Base-by-base conservation (phyloP, 1,284 basidiomycete genomes). In the Puccinia hordei region DNA sequence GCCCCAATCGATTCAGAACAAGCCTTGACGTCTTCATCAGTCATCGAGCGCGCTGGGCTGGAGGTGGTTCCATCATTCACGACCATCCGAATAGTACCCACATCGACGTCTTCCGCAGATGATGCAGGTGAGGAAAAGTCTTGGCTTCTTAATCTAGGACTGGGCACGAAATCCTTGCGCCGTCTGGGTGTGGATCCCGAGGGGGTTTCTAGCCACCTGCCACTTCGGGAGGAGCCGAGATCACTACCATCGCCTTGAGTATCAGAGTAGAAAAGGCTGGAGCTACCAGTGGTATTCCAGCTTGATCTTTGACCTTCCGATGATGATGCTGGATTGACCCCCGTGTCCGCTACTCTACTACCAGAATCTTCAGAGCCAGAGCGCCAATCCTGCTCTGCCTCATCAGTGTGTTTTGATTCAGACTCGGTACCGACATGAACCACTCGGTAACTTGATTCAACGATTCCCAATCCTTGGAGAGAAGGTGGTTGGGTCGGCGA, bases 271-370 rank as follows among this genome's bases (percentile, higher is more conserved):
- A 79, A 79, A 19, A 79, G 57, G 69, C 76, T 79, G 8, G 76
- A 79, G 41, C 76, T 79, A 19, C 76, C 66, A 41, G 66, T 71
- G 10, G 76, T 79, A 41, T 79, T 79, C 76, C 76, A 79, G 53
- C 76, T 79, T 41, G 76, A 79, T 38, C 76, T 66, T 72, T 38
- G 49, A 59, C 65, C 76, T 22, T 79, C 76, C 1, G 59, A 57
- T 35, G 55, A 71, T 38, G 63, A 51, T 13, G 75, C 51, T 41
- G 75, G 65, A 68, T 41, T 46, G 33, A 49, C 30, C 1, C 73
- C 59, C 22, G 53, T 38, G 22, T 71, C 66, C 10, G 24, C 68
- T 13, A 27, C 66, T 24, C 35, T 46, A 55, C 51, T 66, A 19
- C 57, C 53, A 19, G 63, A 65, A 35, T 71, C 65, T 30, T 59